Evolutionary conservation across 495 filamentous ascomycete genomes (phyloP), one percentile per base, ranked within the genome.

Genomic region (Tuber umbilicatum): DNA sequence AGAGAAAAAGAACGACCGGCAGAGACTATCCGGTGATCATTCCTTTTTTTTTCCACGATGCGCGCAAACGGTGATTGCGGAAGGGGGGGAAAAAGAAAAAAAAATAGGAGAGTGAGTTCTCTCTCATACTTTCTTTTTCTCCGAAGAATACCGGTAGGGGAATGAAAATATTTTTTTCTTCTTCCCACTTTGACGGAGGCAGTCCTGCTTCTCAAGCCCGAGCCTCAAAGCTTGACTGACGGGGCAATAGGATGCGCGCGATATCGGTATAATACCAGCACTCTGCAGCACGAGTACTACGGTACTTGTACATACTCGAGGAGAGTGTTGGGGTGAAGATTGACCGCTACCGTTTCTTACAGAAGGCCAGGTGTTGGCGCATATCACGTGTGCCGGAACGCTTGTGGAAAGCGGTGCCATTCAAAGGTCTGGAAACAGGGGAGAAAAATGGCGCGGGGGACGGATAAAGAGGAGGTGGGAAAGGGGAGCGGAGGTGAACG

Each of bases 361-460:
- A 10, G 47, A 23, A n/a, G 0, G 47, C 55, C 55, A 31, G 31
- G 50, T 60, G 27, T 64, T 27, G 27, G 55, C 31, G 55, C 27
- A 64, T 64, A 10, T 64, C 55, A 64, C 55, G 55, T 64, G 55
- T 64, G 55, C n/a, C 55, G 27, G n/a, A n/a, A n/a, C 16, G n/a
- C n/a, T 64, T 64, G 55, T 55, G 47, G 4, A n/a, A 55, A 55
- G 23, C 23, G n/a, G 19, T 55, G 47, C 14, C 5, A 31, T 31
- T 64, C 74, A 74, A 73, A 78, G 23, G 47, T 27, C 47, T 27
- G 2, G 37, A 47, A 69, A 41, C 16, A 60, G 39, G 70, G 50
- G 76, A 74, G 74, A 78, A 71, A 78, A 78, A 75, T 75, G 55
- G 73, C 74, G 73, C 35, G 55, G 60, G 69, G 71, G 69, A 69